Evolutionary conservation across 2,329 filamentous ascomycete genomes (phyloP), one percentile per base, ranked within the genome.

Genomic region (Alternaria alternata): DNA sequence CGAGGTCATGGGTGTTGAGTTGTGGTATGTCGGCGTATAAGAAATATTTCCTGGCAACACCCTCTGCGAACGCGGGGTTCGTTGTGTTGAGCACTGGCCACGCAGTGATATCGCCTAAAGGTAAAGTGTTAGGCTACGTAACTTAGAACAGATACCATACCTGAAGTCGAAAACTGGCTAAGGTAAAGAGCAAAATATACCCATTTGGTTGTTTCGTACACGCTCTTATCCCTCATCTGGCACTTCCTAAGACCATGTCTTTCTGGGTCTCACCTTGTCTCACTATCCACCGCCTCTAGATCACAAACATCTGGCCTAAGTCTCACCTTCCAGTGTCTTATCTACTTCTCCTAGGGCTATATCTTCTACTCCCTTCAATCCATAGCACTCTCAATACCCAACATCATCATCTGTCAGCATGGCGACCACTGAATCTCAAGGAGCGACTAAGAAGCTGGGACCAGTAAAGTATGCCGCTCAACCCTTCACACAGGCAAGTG

Each of bases 1-100:
- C 74, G 91, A 93, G 61, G 87, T 99, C 12, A 76, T 97, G 32
- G 94, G 93, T 1, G 91, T 97, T 1, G 95, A 99, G 81, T 80
- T 98, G 11, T 99, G 95, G 95, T 93, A 92, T 74, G 86, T 98
- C 69, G 94, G 95, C 16, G 66, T 69, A 26, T 75, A 59, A 72
- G 39, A 14, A 14, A 14, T 8, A 34, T 8, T 18, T n/a, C n/a
- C 34, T 11, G 22, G 34, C 30, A 11, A 8, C 8, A 8, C 18
- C 11, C 20, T 41, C 22, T 11, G 9, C 7, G 6, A 18, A 9
- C 41, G 44, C 26, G 20, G 30, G 28, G 28, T 20, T 4, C 32
- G 43, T 14, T 14, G 26, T 22, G 3, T 48, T 54, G 3, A 24
- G 41, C 34, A 55, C 51, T 16, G 43, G 43, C 51, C 22, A 34